phyloP scores from a whole-genome alignment of 208 protist genomes.

The Trypanosoma melophagium region DNA sequence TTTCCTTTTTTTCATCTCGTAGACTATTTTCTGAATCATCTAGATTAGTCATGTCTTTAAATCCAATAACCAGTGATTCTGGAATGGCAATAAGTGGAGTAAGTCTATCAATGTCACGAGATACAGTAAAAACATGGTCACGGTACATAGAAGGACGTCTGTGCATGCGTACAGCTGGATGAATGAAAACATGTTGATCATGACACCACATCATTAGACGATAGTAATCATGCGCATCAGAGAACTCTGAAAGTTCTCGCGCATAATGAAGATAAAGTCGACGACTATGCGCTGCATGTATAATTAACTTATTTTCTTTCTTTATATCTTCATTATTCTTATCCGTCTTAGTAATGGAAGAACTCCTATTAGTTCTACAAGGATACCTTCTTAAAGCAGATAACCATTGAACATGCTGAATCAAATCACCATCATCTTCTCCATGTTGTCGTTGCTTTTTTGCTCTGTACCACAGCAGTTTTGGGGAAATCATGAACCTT shows the following conservation, averaged over 20 bases:
- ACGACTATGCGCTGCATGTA: slow-evolving; percentile 58
- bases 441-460: slow-evolving; percentile 2
- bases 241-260: slow-evolving; percentile 49
- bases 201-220: slow-evolving; percentile 90
- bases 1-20: slow-evolving; percentile 59
- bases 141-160: slow-evolving; percentile 53
- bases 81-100: slow-evolving; percentile 85
- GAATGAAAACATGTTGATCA: slow-evolving; percentile 73
- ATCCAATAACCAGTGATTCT: slow-evolving; percentile 72
- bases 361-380: neutral
- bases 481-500: slow-evolving; percentile 25
- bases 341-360: too few relatives aligned
- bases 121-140: slow-evolving; percentile 76
- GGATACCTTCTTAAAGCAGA: neutral
- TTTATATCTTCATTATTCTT: neutral
- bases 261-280: slow-evolving; percentile 61
- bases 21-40: slow-evolving; percentile 54
- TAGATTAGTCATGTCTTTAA: slow-evolving; percentile 40
- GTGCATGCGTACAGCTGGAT: slow-evolving; percentile 52
- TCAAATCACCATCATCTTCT: neutral
- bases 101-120: slow-evolving; percentile 40
- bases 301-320: slow-evolving; percentile 4
- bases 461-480: slow-evolving; percentile 18
- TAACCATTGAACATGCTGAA: slow-evolving; percentile 13
- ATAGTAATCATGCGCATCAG: slow-evolving; percentile 78